These are phyloP conservation scores for Mortierella sp. DNA, from an alignment of 371 early-diverging fungal species.

Conservation along the genomic window DNA sequence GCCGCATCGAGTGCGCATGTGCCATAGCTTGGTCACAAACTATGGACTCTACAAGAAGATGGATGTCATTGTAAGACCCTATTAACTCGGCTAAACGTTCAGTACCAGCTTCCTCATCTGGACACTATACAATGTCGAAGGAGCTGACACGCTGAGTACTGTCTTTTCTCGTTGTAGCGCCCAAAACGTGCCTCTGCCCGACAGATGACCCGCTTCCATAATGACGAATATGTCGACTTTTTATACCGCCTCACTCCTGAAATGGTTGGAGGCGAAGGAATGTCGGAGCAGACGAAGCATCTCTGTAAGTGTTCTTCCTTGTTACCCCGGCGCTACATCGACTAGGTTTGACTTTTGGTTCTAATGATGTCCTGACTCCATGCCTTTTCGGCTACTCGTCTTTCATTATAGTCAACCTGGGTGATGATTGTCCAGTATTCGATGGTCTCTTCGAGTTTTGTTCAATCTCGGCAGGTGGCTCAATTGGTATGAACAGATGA, in stretches of 20 bases:
- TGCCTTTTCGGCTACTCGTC: not conserved
- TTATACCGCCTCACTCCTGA: slow-evolving; percentile 95
- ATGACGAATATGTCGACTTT: slow-evolving; percentile 99
- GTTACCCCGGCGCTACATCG: not conserved
- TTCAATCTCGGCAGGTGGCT: slow-evolving; percentile 93
- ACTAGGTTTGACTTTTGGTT: not conserved
- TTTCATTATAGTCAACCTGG: slow-evolving; percentile 76
- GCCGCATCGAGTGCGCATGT: slow-evolving; percentile 98
- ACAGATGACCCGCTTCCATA: slow-evolving; percentile 99
- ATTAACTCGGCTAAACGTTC: too few species aligned
- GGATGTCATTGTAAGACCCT: slow-evolving; percentile 77
- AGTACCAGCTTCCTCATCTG: too few species aligned
- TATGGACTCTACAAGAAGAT: slow-evolving; percentile 97
- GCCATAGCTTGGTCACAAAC: slow-evolving; percentile 96
- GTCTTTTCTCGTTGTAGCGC: slow-evolving; percentile 59
- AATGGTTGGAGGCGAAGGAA: slow-evolving; percentile 83
- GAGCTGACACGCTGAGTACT: not conserved
- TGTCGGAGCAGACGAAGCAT: slow-evolving; percentile 87
- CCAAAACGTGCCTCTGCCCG: slow-evolving; percentile 87
- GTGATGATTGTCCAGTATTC: slow-evolving; percentile 99
- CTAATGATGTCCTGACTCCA: not conserved
- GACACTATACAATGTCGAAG: too few species aligned
- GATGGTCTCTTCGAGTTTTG: slow-evolving; percentile 98
- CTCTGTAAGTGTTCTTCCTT: slow-evolving; percentile 27
- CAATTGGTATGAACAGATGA: slow-evolving; percentile 73